Evolutionary conservation across 345 rosid species (phyloP).

Genomic region (Populus tremula): DNA sequence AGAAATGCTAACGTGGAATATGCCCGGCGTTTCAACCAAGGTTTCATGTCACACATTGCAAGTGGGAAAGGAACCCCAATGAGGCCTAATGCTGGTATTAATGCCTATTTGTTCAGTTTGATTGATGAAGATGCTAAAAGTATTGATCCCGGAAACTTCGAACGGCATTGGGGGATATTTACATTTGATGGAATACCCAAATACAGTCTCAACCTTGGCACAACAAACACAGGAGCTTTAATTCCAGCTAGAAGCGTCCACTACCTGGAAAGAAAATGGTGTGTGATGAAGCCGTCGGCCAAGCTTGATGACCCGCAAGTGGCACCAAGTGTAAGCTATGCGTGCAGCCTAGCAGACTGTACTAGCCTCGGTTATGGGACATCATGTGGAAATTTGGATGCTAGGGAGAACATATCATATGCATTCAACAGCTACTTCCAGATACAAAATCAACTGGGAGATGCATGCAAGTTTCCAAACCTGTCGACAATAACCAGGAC

Average conservation of each 20-base stretch:
- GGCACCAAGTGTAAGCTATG: constrained; percentile 69
- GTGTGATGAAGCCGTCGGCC: constrained; percentile 63
- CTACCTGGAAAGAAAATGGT: constrained; percentile 67
- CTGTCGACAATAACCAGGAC: constrained; percentile 51
- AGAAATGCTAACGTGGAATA: constrained; percentile 45
- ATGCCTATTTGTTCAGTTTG: constrained; percentile 67
- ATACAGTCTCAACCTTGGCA: constrained; percentile 66
- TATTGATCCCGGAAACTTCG: constrained; percentile 60
- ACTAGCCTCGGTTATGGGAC: constrained; percentile 87
- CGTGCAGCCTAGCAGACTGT: constrained; percentile 78
- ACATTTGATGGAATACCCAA: constrained; percentile 46
- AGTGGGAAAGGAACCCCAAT: constrained; percentile 68
- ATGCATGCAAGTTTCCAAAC: constrained; percentile 76
- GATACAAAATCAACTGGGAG: constrained; percentile 63
- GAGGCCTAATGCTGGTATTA: constrained; percentile 49
- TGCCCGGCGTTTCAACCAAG: constrained; percentile 80
- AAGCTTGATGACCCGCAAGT: constrained; percentile 63
- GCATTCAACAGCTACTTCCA: constrained; percentile 94
- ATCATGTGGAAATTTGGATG: constrained; percentile 62
- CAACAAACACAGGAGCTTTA: constrained; percentile 63
- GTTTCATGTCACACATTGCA: constrained; percentile 52
- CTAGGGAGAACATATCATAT: constrained; percentile 62
- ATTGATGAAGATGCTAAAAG: constrained; percentile 86
- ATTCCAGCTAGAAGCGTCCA: constrained; percentile 50
- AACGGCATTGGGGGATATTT: constrained; percentile 40